phyloP scores from a whole-genome alignment of 1,284 basidiomycete species.

The Amylostereum areolatum region DNA sequence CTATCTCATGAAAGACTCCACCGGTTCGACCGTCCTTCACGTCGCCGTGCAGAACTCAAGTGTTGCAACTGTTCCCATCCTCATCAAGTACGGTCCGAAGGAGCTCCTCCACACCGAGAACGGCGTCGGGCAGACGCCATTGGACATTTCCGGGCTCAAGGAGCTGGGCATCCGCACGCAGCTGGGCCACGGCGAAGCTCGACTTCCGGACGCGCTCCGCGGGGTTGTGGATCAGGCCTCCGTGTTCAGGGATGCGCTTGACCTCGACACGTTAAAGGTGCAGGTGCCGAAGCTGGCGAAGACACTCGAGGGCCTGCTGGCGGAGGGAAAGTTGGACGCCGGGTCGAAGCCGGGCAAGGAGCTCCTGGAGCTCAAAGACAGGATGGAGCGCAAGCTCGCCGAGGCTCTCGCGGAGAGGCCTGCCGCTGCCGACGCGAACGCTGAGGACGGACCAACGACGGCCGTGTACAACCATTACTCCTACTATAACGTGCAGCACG shows the following conservation, averaged over 20 bases:
- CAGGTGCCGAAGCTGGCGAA: too few species aligned
- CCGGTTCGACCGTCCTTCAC: conserved; percentile 44
- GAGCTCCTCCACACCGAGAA: conserved; percentile 42
- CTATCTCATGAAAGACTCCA: conserved; percentile 32
- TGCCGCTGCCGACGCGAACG: conserved; percentile 2
- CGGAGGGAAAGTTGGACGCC: conserved; percentile 26
- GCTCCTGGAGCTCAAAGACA: conserved; percentile 25
- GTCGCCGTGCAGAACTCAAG: conserved; percentile 29
- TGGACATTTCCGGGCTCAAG: conserved; percentile 33
- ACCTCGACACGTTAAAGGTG: too few species aligned
- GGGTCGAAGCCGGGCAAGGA: conserved; percentile 27
- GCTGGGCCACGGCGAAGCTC: background rate
- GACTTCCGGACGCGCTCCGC: too few species aligned
- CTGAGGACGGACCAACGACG: conserved; percentile 1
- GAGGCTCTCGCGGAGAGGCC: conserved; percentile 13
- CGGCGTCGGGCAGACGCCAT: conserved; percentile 46
- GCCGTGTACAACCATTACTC: background rate
- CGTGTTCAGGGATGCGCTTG: too few species aligned
- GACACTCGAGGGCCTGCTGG: too few species aligned
- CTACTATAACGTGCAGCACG: background rate
- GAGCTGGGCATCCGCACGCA: conserved; percentile 9
- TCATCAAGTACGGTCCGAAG: conserved; percentile 31
- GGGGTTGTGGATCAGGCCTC: too few species aligned
- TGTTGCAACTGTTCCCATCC: conserved; percentile 27
- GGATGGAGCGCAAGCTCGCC: conserved; percentile 20